Conservation (phyloP, 192 early-diverging fungal species). For the Globomyces pollinis-pini region DNA sequence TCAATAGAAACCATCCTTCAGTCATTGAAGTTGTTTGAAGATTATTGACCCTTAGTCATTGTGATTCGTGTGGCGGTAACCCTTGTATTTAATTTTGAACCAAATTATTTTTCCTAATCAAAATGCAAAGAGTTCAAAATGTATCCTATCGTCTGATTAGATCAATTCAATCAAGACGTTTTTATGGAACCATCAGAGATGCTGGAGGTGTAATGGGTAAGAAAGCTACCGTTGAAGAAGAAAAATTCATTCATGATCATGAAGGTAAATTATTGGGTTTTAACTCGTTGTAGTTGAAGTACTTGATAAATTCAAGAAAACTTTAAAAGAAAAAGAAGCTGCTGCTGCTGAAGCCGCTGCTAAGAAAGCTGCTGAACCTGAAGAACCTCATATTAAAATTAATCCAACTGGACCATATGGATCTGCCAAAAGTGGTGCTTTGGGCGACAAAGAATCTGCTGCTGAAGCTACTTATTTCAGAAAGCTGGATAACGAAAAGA, state of each 20-base stretch:
- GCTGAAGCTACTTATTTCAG: not conserved
- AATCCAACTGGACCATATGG: not conserved
- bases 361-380: not conserved
- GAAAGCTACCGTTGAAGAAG: not conserved
- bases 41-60: no score
- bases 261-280: no score
- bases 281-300: no score
- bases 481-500: not conserved
- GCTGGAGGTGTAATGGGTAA: not conserved
- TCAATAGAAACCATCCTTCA: no score
- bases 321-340: not conserved
- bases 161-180: no score
- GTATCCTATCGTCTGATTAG: no score
- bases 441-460: not conserved
- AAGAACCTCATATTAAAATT: no score
- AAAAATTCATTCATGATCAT: constrained; percentile 1
- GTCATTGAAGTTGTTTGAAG: no score
- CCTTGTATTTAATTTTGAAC: no score
- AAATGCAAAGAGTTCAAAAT: no score
- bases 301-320: not conserved
- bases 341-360: not conserved
- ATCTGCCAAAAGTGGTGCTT: not conserved
- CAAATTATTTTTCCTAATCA: no score
- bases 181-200: not conserved
- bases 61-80: no score